phyloP scores from a whole-genome alignment of 1,139 yeast genomes.

The Magnusiomyces suaveolens region DNA sequence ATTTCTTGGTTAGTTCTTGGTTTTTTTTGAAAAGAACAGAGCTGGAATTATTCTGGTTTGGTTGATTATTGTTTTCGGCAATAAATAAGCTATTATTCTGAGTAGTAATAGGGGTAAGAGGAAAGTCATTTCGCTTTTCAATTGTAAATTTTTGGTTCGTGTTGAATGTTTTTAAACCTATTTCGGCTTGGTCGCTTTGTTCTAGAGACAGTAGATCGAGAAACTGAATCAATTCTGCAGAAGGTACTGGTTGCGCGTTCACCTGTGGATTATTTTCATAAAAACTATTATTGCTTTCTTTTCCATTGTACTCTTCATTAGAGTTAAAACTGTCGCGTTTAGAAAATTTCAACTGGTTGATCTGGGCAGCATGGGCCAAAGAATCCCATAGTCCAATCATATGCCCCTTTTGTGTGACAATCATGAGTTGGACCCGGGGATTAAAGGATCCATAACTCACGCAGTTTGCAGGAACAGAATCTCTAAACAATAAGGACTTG shows the following conservation, averaged over 20 bases:
- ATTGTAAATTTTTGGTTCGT: not conserved
- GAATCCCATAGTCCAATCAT: conserved; percentile 4
- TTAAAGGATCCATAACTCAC: not conserved
- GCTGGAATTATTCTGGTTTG: not conserved
- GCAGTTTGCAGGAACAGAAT: not conserved
- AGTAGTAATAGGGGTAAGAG: not conserved
- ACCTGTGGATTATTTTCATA: not conserved
- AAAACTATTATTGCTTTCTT: not conserved
- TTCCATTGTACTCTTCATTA: not conserved
- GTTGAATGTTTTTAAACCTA: not conserved
- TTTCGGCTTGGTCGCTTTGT: not conserved
- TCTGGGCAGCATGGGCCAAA: not conserved
- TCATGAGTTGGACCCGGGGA: not conserved
- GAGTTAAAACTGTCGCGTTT: not conserved
- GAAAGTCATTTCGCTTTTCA: too few relatives aligned
- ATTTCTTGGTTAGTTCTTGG: not conserved
- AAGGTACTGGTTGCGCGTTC: not conserved
- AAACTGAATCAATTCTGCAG: conserved; percentile 3
- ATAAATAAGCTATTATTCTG: not conserved
- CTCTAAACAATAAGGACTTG: not conserved
- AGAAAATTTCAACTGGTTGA: not conserved
- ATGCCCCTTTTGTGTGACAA: not conserved
- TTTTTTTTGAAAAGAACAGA: not conserved
- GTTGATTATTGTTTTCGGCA: not conserved
- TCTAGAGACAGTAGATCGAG: not conserved